Evolutionary conservation across 352 stramenopile genomes (phyloP), one percentile per base, ranked within the genome.

Genomic region (Phytophthora cactorum): DNA sequence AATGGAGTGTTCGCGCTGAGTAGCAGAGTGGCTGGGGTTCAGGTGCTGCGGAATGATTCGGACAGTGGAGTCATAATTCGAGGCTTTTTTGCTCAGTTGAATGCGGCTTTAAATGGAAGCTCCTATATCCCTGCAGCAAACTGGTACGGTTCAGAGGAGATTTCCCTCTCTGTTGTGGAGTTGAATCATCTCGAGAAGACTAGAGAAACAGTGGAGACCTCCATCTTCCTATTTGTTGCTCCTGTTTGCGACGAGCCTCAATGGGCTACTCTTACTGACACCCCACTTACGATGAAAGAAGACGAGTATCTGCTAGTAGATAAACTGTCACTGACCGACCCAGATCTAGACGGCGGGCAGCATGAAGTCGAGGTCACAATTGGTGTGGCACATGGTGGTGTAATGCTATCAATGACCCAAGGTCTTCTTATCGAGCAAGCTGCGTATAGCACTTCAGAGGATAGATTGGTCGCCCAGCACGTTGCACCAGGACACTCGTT

Each of bases 121-220:
- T 47, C 54, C 3, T 95, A 91, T 53, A 55, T 82, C 10, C 82
- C 83, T 50, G 47, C 56, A 4, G 34, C 14, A 39, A 66, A 93
- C 63, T 93, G 83, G 80, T 89, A 79, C 29, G 86, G 86, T 8
- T 63, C 79, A 4, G 82, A 92, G 17, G 52, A 75, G n/a, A 38
- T 92, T 25, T 54, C 32, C 22, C 36, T 93, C 7, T 70, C 55
- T 0, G 70, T 78, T 25, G 29, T 72, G n/a, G 68, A 81, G 38
- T 53, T 60, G 14, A 32, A 52, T 52, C 32, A 36, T 17, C 36
- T 47, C 29, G 51, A 67, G 14, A 57, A 39, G n/a, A 46, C 51
- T 51, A 45, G 41, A 5, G 29, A 67, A 36, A 28, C 12, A 45
- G 53, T 54, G 7, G 57, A 52, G 1, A 47, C 54, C 3, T 58